Evolutionary conservation across 306 rosid genomes (phyloP), one percentile per base, ranked within the genome.

Genomic region (Erythrophleum fordii): DNA sequence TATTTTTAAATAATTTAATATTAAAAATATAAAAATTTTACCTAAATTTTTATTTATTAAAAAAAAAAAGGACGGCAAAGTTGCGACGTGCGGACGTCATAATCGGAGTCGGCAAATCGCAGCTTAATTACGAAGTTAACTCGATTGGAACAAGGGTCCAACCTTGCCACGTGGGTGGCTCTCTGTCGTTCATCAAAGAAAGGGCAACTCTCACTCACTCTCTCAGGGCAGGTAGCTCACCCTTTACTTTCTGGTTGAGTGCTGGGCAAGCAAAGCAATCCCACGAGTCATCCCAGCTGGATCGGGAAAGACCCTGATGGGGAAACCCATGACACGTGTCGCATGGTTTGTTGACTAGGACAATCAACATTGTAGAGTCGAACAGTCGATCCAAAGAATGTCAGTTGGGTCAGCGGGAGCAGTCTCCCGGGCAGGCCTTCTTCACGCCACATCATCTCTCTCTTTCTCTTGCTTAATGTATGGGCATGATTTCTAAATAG

Each of bases 241-340:
- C 80, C 14, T 42, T 45, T 16, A 17, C 17, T 41, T 17, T 49
- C 55, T 16, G 2, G 31, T 88, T 79, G 90, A 93, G 97, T 92
- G 71, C 44, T 73, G 14, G 39, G 17, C 81, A 89, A 82, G 93
- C 90, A 87, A 91, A 86, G 80, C 45, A 16, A 6, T 5, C 14
- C 6, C 31, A 41, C 35, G 89, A 87, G 96, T 85, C 87, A 1
- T 88, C 92, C 83, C 18, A 49, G 81, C 16, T 93, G 97, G 94
- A 65, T 42, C 23, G 0, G 81, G 84, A 86, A 82, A 64, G 87
- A 79, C 85, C 17, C 0, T 4, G 20, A 42, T 44, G 7, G 18
- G 25, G 0, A 2, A 22, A 11, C 0, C 20, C 26, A 0, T 22
- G 73, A 41, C 52, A 42, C 73, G 52, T 41, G 73, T 44, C 8